Conservation (phyloP, 495 filamentous ascomycete species). For the Neurospora sp. region DNA sequence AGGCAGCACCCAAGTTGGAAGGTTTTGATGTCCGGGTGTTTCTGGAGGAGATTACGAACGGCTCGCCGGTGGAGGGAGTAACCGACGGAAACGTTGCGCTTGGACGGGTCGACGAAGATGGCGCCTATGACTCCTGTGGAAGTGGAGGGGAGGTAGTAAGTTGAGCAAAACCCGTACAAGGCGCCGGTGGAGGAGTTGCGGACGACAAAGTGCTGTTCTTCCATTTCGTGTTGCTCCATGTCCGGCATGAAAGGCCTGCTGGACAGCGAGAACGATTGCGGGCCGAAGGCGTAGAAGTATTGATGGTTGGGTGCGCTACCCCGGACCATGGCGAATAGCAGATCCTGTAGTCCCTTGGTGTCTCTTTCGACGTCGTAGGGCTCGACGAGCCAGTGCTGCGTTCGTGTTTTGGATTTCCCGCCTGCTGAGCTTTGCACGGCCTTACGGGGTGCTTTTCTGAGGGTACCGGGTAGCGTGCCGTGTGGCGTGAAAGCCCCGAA, state of each 20-base stretch:
- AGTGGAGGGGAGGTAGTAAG: constrained; percentile 55
- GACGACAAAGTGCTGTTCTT: constrained; percentile 80
- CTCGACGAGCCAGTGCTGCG: constrained; percentile 53
- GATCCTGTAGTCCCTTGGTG: constrained; percentile 41
- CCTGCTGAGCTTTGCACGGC: constrained; percentile 68
- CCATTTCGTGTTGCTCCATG: constrained; percentile 5
- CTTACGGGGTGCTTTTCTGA: constrained; percentile 42
- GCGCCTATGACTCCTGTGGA: constrained; percentile 70
- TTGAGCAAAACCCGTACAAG: constrained; percentile 81
- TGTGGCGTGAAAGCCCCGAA: constrained; percentile 67
- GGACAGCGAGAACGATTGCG: not conserved
- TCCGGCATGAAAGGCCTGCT: not conserved
- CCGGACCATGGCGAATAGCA: not conserved
- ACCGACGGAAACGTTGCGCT: constrained; percentile 78
- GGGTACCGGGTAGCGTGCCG: constrained; percentile 67
- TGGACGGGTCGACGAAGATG: constrained; percentile 71
- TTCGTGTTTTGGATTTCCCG: constrained; percentile 67
- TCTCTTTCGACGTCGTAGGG: constrained; percentile 72
- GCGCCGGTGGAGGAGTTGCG: constrained; percentile 83
- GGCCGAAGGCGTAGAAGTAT: not conserved
- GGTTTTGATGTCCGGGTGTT: constrained; percentile 50
- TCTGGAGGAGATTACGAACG: constrained; percentile 54
- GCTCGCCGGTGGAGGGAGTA: constrained; percentile 75
- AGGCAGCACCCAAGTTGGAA: constrained; percentile 70
- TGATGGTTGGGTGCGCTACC: constrained; percentile 46